phyloP scores from a whole-genome alignment of 2,329 filamentous ascomycete species.

The Ascochyta lentis region DNA sequence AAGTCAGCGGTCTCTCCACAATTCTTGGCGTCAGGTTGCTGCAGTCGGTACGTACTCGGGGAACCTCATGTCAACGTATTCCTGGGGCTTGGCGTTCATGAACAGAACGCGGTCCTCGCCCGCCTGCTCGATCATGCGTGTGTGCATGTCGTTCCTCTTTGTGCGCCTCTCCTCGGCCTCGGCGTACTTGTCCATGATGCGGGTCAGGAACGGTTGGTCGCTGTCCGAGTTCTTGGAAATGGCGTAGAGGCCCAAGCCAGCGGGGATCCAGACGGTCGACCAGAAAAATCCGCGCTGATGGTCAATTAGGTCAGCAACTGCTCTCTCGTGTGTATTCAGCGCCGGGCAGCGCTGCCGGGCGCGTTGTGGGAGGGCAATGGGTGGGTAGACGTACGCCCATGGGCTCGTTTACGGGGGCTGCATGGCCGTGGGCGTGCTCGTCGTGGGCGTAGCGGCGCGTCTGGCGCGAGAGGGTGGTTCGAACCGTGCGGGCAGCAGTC shows the following conservation, averaged over 20 bases:
- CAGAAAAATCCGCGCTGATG: slow-evolving; percentile 59
- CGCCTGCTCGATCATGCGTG: slow-evolving; percentile 67
- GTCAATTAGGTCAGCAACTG: slow-evolving; percentile 31
- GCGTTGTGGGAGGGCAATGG: slow-evolving; percentile 15
- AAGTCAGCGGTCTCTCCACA: slow-evolving; percentile 19
- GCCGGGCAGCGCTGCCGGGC: not conserved
- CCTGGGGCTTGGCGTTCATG: slow-evolving; percentile 53
- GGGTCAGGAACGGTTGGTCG: slow-evolving; percentile 53
- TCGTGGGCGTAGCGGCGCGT: slow-evolving; percentile 52
- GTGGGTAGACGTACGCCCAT: slow-evolving; percentile 56
- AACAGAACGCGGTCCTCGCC: slow-evolving; percentile 69
- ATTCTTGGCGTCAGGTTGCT: too few relatives aligned
- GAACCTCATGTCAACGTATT: slow-evolving; percentile 62
- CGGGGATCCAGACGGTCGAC: slow-evolving; percentile 55
- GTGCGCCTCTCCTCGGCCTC: slow-evolving; percentile 61
- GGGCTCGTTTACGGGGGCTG: slow-evolving; percentile 54
- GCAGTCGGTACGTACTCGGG: slow-evolving; percentile 65
- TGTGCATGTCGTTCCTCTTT: slow-evolving; percentile 66
- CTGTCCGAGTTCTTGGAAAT: slow-evolving; percentile 51
- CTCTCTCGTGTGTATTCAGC: not conserved
- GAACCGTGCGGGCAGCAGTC: slow-evolving; percentile 50
- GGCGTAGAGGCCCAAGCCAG: slow-evolving; percentile 54
- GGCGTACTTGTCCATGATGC: slow-evolving; percentile 63
- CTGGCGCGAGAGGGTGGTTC: slow-evolving; percentile 45
- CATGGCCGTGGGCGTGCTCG: slow-evolving; percentile 45